Base-by-base conservation (phyloP, 2,329 filamentous ascomycete species). In the Talaromyces sp. region DNA sequence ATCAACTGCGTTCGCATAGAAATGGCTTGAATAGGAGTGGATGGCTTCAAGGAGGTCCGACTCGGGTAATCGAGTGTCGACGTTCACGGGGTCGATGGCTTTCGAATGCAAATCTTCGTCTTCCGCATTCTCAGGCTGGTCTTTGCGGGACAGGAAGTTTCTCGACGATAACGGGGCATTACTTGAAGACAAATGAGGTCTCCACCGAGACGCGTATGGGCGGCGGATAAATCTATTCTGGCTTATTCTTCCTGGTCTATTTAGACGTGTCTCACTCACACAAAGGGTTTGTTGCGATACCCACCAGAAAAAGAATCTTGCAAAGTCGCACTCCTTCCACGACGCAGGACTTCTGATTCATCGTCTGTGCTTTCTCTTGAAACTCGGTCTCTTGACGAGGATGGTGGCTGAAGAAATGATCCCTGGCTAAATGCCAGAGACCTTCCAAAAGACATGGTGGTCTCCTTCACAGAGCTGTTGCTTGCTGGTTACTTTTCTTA, bases 271-370 rank as follows among this genome's bases (percentile, higher is more conserved):
- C 24, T 10, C 43, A 17, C 1, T n/a, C 35, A 11, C 9, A 31
- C 7, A 56, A 19, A 56, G 24, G n/a, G 19, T 3, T 31, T 1
- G 13, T n/a, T 13, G 24, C 11, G 11, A 14, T 24, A 59, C 67
- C 61, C 67, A 83, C 82, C 82, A 63, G 83, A 83, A 55, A 86
- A 80, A 43, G 82, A 83, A 78, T 87, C 84, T 64, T 84, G 87
- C 14, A 87, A 66, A 35, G 76, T 84, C 7, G 77, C 74, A 60
- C 68, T 67, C 32, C 78, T 77, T 62, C 69, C 73, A 21, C 60
- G 62, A 46, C 62, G 64, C 41, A 17, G n/a, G n/a, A 26, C 1
- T 54, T 17, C 21, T 14, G n/a, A 24, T 35, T 58, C 38, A 29
- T 61, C 46, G 46, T 38, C 19, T 4, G 17, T 58, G 14, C 35